These are phyloP conservation scores for Mucor saturninus DNA, from an alignment of 371 early-diverging fungal species.

Conservation along the genomic window DNA sequence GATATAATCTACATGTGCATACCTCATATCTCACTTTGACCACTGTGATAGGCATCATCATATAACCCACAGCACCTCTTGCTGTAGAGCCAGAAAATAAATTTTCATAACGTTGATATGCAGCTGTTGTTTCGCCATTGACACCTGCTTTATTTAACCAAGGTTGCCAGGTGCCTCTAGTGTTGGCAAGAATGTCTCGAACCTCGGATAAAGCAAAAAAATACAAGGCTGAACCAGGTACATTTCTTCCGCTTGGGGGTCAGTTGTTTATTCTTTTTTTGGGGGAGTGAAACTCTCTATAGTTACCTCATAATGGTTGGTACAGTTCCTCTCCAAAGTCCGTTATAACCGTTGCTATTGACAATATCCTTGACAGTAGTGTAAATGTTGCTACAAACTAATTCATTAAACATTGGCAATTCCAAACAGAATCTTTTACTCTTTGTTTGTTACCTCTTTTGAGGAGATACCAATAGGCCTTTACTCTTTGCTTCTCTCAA, in stretches of 20 bases:
- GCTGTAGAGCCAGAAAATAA: constrained; percentile 81
- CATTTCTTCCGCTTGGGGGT: constrained; percentile 58
- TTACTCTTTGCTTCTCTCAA: constrained; percentile 49
- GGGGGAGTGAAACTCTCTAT: background rate
- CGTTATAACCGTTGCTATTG: constrained; percentile 65
- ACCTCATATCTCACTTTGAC: constrained; percentile 94
- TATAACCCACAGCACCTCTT: constrained; percentile 83
- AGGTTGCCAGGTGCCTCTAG: constrained; percentile 43
- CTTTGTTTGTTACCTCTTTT: constrained; percentile 29
- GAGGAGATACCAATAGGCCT: constrained; percentile 35
- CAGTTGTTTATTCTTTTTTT: constrained; percentile 1
- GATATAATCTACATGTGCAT: constrained; percentile 10
- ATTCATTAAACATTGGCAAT: no score
- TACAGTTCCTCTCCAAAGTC: constrained; percentile 92
- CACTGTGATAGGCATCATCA: constrained; percentile 95
- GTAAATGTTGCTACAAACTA: constrained; percentile 55
- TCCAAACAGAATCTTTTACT: background rate
- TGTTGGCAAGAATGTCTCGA: constrained; percentile 45
- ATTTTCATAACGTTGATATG: constrained; percentile 58
- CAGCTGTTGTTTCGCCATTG: constrained; percentile 18
- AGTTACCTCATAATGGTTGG: constrained; percentile 81
- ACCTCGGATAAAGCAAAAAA: constrained; percentile 69
- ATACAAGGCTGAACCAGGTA: constrained; percentile 86
- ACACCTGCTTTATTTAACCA: constrained; percentile 22
- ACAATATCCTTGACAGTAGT: constrained; percentile 64